Percentiles rank a stretch among this genome's conserved stretches.
Evolutionary conservation across 176 grass and related monocot genomes (phyloP).

Genomic region (Raddia guianensis): DNA sequence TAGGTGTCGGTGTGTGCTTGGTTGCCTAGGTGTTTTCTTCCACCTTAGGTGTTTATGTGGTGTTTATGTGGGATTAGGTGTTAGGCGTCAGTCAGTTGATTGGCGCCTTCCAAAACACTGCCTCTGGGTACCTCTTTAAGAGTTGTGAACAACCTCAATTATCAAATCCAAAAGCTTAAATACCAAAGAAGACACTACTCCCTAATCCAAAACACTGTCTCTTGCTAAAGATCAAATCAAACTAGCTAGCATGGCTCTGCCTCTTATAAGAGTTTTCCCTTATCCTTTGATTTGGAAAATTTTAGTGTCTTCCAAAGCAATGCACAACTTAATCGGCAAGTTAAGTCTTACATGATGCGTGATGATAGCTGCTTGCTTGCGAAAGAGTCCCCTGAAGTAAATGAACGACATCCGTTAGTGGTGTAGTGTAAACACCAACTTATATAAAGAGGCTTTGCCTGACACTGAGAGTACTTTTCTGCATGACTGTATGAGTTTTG

Average conservation of each 20-base stretch:
- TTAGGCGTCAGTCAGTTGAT: no score
- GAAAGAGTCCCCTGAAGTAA: not conserved
- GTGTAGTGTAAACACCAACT: conserved; percentile 16
- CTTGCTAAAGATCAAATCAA: no score
- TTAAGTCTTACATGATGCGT: not conserved
- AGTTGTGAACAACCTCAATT: no score
- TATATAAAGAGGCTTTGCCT: not conserved
- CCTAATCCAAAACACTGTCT: not conserved
- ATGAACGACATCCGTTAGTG: not conserved
- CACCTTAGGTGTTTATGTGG: no score
- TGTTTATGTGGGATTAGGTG: no score
- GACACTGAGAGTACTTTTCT: not conserved
- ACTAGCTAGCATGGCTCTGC: no score
- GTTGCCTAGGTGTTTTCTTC: no score
- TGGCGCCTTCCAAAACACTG: no score
- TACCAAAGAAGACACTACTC: not conserved
- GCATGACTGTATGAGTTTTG: not conserved
- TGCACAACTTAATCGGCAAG: no score
- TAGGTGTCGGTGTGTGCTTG: no score
- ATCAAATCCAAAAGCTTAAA: not conserved
- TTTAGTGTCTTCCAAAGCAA: not conserved
- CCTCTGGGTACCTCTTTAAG: no score
- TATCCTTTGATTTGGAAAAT: not conserved
- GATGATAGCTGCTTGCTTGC: not conserved
- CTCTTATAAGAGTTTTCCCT: not conserved